Conservation (phyloP, 2,329 filamentous ascomycete species). For the Alternaria gansuensis region DNA sequence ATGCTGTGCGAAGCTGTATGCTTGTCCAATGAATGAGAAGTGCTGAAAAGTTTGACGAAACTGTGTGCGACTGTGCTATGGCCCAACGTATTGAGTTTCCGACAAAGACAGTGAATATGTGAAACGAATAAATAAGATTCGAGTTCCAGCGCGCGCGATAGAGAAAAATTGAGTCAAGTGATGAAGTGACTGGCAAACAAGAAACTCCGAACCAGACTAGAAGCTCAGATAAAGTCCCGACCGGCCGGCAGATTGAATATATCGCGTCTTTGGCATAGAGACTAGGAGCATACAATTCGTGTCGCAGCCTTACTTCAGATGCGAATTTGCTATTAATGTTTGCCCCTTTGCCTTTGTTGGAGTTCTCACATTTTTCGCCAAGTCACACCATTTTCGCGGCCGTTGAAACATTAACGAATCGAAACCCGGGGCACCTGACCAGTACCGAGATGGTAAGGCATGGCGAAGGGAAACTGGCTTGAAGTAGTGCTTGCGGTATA, state of each 20-base stretch:
- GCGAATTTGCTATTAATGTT: conserved; percentile 6
- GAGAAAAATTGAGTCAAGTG: not conserved
- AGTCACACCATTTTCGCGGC: conserved; percentile 13
- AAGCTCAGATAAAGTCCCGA: not conserved
- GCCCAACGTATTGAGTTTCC: not conserved
- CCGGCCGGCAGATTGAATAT: not conserved
- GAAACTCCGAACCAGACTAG: not conserved
- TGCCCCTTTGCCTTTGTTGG: conserved; percentile 7
- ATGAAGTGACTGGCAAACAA: conserved; percentile 1
- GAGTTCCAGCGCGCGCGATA: not conserved
- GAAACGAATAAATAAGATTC: not conserved
- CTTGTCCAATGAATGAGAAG: conserved; percentile 15
- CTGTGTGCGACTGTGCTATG: conserved; percentile 11
- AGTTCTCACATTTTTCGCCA: conserved; percentile 13
- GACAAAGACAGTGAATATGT: not conserved
- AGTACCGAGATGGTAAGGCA: not conserved
- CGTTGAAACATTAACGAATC: conserved; percentile 19
- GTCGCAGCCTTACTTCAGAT: conserved; percentile 13
- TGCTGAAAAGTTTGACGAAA: conserved; percentile 12
- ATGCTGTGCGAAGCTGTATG: conserved; percentile 13
- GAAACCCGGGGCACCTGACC: conserved; percentile 11
- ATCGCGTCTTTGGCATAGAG: not conserved
- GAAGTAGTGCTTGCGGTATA: conserved; percentile 11
- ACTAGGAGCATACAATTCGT: conserved; percentile 4
- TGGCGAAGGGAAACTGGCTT: not conserved